phyloP scores from a whole-genome alignment of 2,329 filamentous ascomycete genomes.

The Diplocarpon rosae region DNA sequence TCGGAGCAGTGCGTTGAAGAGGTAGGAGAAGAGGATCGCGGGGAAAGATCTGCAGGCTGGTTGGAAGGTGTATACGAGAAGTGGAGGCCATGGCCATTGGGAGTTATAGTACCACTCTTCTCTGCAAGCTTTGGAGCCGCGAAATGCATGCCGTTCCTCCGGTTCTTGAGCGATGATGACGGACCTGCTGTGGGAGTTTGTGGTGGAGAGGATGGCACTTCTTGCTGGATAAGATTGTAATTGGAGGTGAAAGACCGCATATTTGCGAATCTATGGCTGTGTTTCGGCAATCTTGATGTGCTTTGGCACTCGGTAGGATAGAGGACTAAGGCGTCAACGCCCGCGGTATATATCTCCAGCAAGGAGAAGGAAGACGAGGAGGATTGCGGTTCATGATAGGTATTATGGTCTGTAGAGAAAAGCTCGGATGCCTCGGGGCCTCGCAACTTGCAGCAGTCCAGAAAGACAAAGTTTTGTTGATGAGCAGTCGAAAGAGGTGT shows the following conservation, averaged over 20 bases:
- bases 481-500: slow-evolving; percentile 11
- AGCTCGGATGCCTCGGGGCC: slow-evolving; percentile 18
- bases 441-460: slow-evolving; percentile 18
- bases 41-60: slow-evolving; percentile 30
- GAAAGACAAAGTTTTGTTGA: slow-evolving; percentile 9
- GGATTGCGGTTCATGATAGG: slow-evolving; percentile 29
- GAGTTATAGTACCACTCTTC: slow-evolving; percentile 33
- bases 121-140: slow-evolving; percentile 21
- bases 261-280: slow-evolving; percentile 12
- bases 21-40: slow-evolving; percentile 30
- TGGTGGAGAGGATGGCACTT: slow-evolving; percentile 37
- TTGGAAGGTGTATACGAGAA: slow-evolving; percentile 28
- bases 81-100: slow-evolving; percentile 26
- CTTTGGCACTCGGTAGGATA: slow-evolving; percentile 7
- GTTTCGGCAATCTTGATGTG: slow-evolving; percentile 6
- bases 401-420: slow-evolving; percentile 3
- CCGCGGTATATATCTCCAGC: slow-evolving; percentile 26
- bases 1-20: slow-evolving; percentile 20
- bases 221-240: slow-evolving; percentile 29
- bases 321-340: slow-evolving; percentile 26
- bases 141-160: slow-evolving; percentile 21
- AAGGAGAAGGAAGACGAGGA: slow-evolving; percentile 26
- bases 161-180: slow-evolving; percentile 25
- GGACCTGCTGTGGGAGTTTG: slow-evolving; percentile 33
- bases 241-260: slow-evolving; percentile 35